Conservation (phyloP, 305 asterid genomes). For the Striga hermonthica region DNA sequence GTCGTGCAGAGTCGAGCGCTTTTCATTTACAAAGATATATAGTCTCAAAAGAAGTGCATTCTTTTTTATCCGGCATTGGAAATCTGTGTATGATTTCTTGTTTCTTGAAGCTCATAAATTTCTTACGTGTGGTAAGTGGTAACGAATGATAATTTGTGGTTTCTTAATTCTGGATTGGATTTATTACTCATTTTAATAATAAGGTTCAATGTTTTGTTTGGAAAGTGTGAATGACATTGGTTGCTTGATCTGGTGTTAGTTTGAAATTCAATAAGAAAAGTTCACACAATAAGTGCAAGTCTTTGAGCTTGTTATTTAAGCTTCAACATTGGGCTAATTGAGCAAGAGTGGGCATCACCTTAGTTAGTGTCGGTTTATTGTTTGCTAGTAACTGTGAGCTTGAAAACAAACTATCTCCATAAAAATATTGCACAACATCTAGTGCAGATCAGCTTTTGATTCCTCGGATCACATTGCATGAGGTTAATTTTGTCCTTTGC, state of each 20-base stretch:
- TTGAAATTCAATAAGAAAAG: too few relatives aligned
- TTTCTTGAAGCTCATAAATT: background rate
- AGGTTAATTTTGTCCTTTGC: constrained; percentile 55
- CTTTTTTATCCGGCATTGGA: background rate
- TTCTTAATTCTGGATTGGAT: background rate
- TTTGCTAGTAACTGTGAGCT: background rate
- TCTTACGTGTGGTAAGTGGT: background rate
- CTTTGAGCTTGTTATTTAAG: constrained; percentile 16
- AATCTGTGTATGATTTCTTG: background rate
- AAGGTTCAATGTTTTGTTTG: background rate
- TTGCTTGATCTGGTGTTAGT: constrained; percentile 18
- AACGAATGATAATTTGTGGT: background rate
- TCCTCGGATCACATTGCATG: constrained; percentile 33
- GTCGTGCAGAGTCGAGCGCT: too few relatives aligned
- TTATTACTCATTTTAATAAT: background rate
- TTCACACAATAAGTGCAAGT: too few relatives aligned
- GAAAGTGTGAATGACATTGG: constrained; percentile 7
- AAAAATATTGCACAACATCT: constrained; percentile 37
- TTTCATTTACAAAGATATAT: background rate
- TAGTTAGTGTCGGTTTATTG: constrained; percentile 24
- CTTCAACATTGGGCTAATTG: constrained; percentile 32
- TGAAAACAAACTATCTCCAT: constrained; percentile 31
- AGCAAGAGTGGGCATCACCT: constrained; percentile 38
- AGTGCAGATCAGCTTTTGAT: constrained; percentile 31
- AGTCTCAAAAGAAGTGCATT: background rate